Conservation (phyloP, 2,329 filamentous ascomycete genomes). For the Ceratocystis variospora region DNA sequence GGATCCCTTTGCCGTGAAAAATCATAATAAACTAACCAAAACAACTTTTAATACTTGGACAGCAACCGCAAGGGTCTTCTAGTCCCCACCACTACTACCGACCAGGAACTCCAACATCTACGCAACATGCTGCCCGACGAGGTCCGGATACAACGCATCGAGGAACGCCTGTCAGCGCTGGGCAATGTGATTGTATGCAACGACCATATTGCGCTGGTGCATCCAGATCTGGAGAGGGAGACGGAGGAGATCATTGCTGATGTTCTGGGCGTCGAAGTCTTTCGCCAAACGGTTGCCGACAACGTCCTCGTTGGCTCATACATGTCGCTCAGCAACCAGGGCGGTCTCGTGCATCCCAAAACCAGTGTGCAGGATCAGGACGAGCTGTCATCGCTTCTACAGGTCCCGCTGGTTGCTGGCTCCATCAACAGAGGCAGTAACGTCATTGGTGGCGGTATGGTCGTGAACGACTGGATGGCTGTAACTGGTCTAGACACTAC, state of each 20-base stretch:
- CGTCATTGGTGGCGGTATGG: constrained; percentile 93
- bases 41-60: neutral
- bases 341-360: constrained; percentile 93
- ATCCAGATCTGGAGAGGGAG: constrained; percentile 92
- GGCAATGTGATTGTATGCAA: constrained; percentile 96
- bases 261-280: constrained; percentile 77
- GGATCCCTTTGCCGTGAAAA: neutral
- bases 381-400: constrained; percentile 81
- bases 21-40: neutral
- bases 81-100: constrained; percentile 87
- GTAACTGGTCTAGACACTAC: constrained; percentile 87
- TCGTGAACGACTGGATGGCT: constrained; percentile 91
- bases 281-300: constrained; percentile 88
- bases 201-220: constrained; percentile 91
- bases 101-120: constrained; percentile 95
- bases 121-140: constrained; percentile 84
- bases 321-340: constrained; percentile 92
- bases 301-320: constrained; percentile 94
- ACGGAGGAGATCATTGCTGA: constrained; percentile 98
- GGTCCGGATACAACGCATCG: constrained; percentile 92
- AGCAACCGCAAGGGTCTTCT: constrained; percentile 94
- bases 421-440: constrained; percentile 84
- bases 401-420: constrained; percentile 90
- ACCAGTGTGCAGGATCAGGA: constrained; percentile 96
- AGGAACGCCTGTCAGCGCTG: constrained; percentile 87